Conservation (phyloP, 768 basidiomycete genomes). For the Lentinula boryana region DNA sequence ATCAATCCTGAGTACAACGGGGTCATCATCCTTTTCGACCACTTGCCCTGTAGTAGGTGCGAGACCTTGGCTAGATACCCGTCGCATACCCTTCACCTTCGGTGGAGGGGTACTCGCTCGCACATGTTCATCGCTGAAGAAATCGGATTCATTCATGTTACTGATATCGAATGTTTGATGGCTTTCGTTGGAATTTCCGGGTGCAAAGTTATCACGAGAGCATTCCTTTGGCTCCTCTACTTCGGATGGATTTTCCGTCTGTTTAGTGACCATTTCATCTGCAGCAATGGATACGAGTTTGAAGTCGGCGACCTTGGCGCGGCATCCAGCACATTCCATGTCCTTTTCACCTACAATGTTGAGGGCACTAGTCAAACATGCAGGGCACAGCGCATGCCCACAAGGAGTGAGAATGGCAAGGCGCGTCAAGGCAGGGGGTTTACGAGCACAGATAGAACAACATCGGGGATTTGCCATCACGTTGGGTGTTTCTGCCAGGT, state of each 20-base stretch:
- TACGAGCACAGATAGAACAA: slow-evolving; percentile 57
- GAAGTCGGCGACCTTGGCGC: slow-evolving; percentile 64
- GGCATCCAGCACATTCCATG: slow-evolving; percentile 81
- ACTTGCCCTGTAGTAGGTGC: slow-evolving; percentile 9
- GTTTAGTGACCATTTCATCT: not conserved
- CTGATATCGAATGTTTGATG: not conserved
- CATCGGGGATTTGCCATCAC: slow-evolving; percentile 18
- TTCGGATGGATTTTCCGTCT: not conserved
- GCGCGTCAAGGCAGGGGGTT: slow-evolving; percentile 27
- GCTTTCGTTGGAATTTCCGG: not conserved
- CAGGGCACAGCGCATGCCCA: slow-evolving; percentile 69
- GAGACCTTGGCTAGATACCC: not conserved
- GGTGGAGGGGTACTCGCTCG: slow-evolving; percentile 38
- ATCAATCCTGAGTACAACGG: slow-evolving; percentile 73
- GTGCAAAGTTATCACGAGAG: not conserved
- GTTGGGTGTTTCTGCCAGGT: not conserved
- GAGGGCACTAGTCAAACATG: slow-evolving; percentile 77
- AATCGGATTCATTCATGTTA: slow-evolving; percentile 35
- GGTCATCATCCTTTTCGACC: slow-evolving; percentile 22
- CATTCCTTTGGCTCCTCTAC: not conserved
- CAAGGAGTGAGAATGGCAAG: slow-evolving; percentile 74
- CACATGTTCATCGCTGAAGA: slow-evolving; percentile 21
- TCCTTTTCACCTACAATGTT: slow-evolving; percentile 90
- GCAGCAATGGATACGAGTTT: slow-evolving; percentile 31
- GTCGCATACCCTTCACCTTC: not conserved